These are phyloP conservation scores for Blastocystis sp. DNA, from an alignment of 352 stramenopile genomes.

Conservation along the genomic window DNA sequence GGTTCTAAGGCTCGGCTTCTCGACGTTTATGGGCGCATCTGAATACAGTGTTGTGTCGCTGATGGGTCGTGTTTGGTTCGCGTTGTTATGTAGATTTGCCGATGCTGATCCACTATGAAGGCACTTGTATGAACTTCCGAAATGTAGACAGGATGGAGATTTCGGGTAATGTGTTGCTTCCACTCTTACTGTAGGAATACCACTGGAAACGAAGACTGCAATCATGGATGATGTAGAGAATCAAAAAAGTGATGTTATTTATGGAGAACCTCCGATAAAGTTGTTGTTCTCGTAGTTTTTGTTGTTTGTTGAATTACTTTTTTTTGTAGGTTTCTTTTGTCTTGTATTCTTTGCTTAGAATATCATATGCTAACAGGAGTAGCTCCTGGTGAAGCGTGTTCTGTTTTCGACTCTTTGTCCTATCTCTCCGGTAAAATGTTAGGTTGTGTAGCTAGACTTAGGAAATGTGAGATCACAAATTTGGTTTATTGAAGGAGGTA, in stretches of 20 bases:
- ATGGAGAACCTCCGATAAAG: neutral
- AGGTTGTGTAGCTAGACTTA: neutral
- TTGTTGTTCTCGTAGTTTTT: neutral
- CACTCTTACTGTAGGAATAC: neutral
- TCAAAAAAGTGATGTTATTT: neutral
- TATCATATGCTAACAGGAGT: neutral
- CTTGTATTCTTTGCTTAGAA: neutral
- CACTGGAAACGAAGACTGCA: neutral
- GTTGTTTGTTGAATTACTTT: neutral
- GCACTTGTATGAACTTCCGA: neutral
- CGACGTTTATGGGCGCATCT: neutral
- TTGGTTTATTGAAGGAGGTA: neutral
- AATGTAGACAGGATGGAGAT: neutral
- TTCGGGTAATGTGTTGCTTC: neutral
- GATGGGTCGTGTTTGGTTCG: neutral
- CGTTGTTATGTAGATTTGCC: neutral
- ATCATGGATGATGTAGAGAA: neutral
- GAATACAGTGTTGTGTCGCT: neutral
- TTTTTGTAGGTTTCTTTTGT: neutral
- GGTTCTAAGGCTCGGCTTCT: neutral
- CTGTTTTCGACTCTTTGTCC: neutral
- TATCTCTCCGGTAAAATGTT: neutral
- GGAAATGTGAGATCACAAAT: neutral
- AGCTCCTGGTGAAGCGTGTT: neutral
- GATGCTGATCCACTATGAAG: neutral